phyloP scores from a whole-genome alignment of 225 moss, liverwort and hornwort genomes.

The Physcomitrium patens region DNA sequence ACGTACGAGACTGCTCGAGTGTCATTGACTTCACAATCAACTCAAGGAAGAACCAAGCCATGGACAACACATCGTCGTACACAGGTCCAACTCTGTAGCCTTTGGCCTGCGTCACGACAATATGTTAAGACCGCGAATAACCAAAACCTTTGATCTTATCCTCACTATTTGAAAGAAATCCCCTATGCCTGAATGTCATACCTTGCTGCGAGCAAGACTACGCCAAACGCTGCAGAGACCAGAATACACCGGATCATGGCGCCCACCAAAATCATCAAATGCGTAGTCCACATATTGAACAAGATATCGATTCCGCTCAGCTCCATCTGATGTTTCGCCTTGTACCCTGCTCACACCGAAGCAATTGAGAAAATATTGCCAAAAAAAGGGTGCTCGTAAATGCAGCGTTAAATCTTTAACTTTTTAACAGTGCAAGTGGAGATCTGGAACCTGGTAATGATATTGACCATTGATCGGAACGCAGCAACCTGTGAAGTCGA shows the following conservation, averaged over 20 bases:
- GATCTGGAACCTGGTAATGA: conserved; percentile 54
- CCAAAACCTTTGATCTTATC: background rate
- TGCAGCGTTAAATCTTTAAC: background rate
- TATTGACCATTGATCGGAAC: conserved; percentile 77
- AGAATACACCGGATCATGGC: conserved; percentile 71
- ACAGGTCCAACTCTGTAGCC: conserved; percentile 82
- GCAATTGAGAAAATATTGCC: background rate
- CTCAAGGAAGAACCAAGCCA: conserved; percentile 84
- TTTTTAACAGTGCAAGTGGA: background rate
- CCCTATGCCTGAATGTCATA: conserved; percentile 7
- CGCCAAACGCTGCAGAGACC: conserved; percentile 78
- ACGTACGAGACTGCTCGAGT: conserved; percentile 70
- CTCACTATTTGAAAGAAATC: background rate
- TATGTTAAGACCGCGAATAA: background rate
- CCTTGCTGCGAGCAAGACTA: conserved; percentile 79
- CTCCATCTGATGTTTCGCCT: conserved; percentile 65
- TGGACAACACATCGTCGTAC: conserved; percentile 76
- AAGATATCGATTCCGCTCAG: conserved; percentile 63
- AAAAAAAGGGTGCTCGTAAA: background rate
- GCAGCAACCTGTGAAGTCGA: conserved; percentile 58
- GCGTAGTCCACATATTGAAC: conserved; percentile 75
- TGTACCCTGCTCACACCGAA: conserved; percentile 54
- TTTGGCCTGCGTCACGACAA: conserved; percentile 52
- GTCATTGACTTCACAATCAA: conserved; percentile 80
- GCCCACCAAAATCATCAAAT: conserved; percentile 79